These are phyloP conservation scores for Elymus sibiricus DNA, from an alignment of 176 grass and related monocot genomes.

Conservation along the genomic window DNA sequence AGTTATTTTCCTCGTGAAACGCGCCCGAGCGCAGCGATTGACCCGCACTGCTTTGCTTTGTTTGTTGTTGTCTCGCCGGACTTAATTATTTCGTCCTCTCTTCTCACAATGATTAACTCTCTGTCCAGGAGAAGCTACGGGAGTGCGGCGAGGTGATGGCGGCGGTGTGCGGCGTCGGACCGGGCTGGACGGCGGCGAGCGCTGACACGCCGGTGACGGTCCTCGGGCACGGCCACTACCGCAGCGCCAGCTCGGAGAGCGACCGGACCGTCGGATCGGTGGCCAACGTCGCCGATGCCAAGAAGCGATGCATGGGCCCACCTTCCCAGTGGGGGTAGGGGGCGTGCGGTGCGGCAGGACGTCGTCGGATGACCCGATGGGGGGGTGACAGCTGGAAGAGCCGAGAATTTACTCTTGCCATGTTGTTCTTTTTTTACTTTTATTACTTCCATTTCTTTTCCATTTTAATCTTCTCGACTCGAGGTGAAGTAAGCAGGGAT, in stretches of 20 bases:
- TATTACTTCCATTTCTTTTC: neutral
- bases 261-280: conserved; percentile 60
- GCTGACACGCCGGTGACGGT: conserved; percentile 83
- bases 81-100: conserved; percentile 13
- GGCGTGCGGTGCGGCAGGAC: neutral
- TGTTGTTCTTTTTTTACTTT: neutral
- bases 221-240: conserved; percentile 41
- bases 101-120: neutral
- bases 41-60: neutral
- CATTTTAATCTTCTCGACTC: conserved; percentile 31
- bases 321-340: conserved; percentile 46
- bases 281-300: conserved; percentile 40
- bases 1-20: conserved; percentile 14
- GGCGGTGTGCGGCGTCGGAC: conserved; percentile 25
- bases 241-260: conserved; percentile 73
- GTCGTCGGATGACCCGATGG: conserved; percentile 1
- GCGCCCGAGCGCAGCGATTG: neutral
- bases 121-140: conserved; percentile 57
- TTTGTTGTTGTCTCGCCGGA: conserved; percentile 22
- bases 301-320: conserved; percentile 67
- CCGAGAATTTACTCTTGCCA: conserved; percentile 21
- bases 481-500: conserved; percentile 30
- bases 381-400: conserved; percentile 7
- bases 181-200: conserved; percentile 21
- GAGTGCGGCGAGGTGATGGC: conserved; percentile 68